A percentile compares a stretch with the other conserved stretches of the same genome.
Evolutionary conservation across 306 rosid genomes (phyloP).

Genomic region (Acacia crassicarpa): DNA sequence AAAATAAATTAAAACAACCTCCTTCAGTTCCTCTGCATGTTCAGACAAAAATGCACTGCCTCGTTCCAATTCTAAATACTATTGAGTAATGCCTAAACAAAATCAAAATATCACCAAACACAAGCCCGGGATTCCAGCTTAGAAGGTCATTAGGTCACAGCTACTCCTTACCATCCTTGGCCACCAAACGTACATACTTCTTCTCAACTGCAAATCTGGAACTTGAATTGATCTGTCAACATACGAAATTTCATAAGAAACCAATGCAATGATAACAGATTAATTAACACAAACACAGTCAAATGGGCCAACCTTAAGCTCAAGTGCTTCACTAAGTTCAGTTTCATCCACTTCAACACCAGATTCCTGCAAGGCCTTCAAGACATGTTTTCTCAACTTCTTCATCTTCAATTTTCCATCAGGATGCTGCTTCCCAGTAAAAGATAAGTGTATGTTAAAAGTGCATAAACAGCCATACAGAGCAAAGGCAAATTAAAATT

Average conservation of each 20-base stretch:
- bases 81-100: constrained; percentile 22
- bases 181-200: constrained; percentile 67
- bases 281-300: neutral
- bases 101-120: constrained; percentile 11
- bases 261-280: neutral
- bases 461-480: neutral
- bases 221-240: constrained; percentile 76
- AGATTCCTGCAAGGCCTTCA: constrained; percentile 64
- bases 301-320: constrained; percentile 56
- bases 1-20: neutral
- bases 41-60: constrained; percentile 1
- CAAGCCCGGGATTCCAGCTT: constrained; percentile 1
- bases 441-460: constrained; percentile 12
- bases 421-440: constrained; percentile 58
- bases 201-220: constrained; percentile 68
- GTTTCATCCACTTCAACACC: constrained; percentile 61
- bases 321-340: constrained; percentile 50
- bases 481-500: neutral
- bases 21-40: neutral
- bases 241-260: constrained; percentile 20
- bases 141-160: neutral
- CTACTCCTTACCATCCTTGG: constrained; percentile 43
- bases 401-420: constrained; percentile 77
- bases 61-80: neutral
- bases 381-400: constrained; percentile 64